A percentile compares a stretch with the other conserved stretches of the same genome.
phyloP scores from a whole-genome alignment of 2,329 filamentous ascomycete species.

The Podosphaera fusca region DNA sequence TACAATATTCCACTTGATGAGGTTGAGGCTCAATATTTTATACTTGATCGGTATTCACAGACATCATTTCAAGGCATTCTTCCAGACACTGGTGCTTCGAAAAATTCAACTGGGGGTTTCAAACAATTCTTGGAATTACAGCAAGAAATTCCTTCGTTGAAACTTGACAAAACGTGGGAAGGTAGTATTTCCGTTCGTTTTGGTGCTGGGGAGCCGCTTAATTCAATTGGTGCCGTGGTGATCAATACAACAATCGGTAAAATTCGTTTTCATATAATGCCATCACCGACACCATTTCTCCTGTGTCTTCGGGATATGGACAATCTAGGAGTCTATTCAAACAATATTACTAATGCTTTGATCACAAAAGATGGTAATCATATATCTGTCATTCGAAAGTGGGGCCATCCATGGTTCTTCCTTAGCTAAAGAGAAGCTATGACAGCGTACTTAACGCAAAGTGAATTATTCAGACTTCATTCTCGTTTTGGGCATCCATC shows the following conservation, averaged over 20 bases:
- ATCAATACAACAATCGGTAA: not conserved
- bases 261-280: not conserved
- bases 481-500: conserved; percentile 1
- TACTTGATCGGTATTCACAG: not conserved
- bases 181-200: not conserved
- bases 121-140: not conserved
- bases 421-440: not conserved
- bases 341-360: not conserved
- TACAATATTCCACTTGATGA: not conserved
- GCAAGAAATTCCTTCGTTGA: not conserved
- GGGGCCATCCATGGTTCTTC: conserved; percentile 1
- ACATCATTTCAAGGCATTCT: not conserved
- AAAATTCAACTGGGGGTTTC: not conserved
- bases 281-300: not conserved
- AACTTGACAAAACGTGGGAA: not conserved
- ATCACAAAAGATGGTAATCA: not conserved
- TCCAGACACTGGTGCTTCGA: not conserved
- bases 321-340: not conserved
- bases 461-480: not conserved
- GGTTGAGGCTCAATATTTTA: not conserved
- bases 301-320: conserved; percentile 1
- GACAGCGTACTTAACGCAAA: not conserved
- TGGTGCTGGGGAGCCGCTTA: not conserved
- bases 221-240: not conserved
- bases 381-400: not conserved